Evolutionary conservation across 495 filamentous ascomycete genomes (phyloP), one percentile per base, ranked within the genome.

Genomic region (Oidiodendron maius): DNA sequence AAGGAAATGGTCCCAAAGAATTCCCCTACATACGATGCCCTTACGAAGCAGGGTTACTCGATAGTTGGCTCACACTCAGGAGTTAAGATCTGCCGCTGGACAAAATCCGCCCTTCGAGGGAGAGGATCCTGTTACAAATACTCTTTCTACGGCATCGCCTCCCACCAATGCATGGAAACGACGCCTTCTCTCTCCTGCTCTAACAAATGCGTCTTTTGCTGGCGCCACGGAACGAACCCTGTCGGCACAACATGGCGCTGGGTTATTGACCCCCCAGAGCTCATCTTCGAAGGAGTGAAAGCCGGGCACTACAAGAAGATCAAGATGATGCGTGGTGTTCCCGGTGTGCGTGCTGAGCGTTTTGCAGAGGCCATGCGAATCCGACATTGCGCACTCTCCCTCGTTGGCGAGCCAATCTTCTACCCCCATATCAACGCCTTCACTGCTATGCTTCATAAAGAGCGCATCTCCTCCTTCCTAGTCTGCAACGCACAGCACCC

Each of bases 401-500:
- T 97, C 36, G 91, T 97, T 30, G 91, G 91, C 48, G 91, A 97
- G 62, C 91, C 91, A 4, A 95, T 97, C 54, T 97, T 96, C 75
- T 97, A 97, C 64, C 91, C 91, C 17, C 83, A 91, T 64, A 97
- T 97, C 70, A 96, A 97, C 65, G 83, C 84, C 52, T 90, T 97
- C 60, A 64, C 91, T 1, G 75, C 72, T 34, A 70, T 96, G 68
- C 71, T 97, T 49, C 91, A 97, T 66, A 67, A 58, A 16, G 86
- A 93, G 61, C 86, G 78, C 61, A 95, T 97, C 57, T 94, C 87
- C 13, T 91, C 83, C 38, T 97, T 97, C 72, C 74, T 97, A 0
- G 91, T 97, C 41, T 97, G 91, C 71, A 97, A 97, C 63, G 91
- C 91, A n/a, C 91, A 97, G 60, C 91, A 97, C 63, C 91, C 91